Base-by-base conservation (phyloP, 352 stramenopile genomes). In the Phytophthora pseudosyringae region DNA sequence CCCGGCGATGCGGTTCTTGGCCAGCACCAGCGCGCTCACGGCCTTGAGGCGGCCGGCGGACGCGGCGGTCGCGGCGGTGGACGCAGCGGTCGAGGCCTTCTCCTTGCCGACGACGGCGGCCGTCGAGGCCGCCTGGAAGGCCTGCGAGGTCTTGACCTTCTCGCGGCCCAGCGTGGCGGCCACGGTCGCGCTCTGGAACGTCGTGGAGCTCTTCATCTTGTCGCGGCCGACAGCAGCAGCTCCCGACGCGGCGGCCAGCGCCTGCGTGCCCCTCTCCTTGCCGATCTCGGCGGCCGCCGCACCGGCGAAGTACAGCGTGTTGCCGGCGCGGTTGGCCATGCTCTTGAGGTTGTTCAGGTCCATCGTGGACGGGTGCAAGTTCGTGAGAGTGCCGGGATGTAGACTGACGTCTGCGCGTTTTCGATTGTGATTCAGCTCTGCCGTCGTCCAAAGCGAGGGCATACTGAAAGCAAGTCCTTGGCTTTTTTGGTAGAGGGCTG, bases 241-340 rank as follows among this genome's bases (percentile, higher is more conserved):
- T n/a, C 63, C 74, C 10, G 82, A 82, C 5, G 83, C 82, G 18
- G 65, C 73, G 32, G 76, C 75, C 40, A 88, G 71, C 16, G 75
- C 75, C 39, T 83, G 71, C 13, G 75, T 80, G 35, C 72, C 76
- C 56, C 89, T 91, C 39, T 88, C 79, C 49, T 80, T 85, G 41
- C 79, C 75, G 4, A 88, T 66, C 46, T 77, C 74, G 3, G 76
- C 76, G 4, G 80, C 79, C 0, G 78, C 77, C 47, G 76, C 73
- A 32, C 78, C 82, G 15, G 80, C 83, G 35, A 79, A 78, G 69
- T 86, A 89, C 13, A 91, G 81, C 48, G 83, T 89, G 68, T 90
- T 90, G 51, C 80, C 83, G 25, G 83, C 83, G 61, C 83, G 83
- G 62, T 88, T 91, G 13, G 80, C 80, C 77, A 91, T 89, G 58